Evolutionary conservation across 2,329 filamentous ascomycete species (phyloP), one percentile per base, ranked within the genome.

Genomic region (Sporothrix globosa): DNA sequence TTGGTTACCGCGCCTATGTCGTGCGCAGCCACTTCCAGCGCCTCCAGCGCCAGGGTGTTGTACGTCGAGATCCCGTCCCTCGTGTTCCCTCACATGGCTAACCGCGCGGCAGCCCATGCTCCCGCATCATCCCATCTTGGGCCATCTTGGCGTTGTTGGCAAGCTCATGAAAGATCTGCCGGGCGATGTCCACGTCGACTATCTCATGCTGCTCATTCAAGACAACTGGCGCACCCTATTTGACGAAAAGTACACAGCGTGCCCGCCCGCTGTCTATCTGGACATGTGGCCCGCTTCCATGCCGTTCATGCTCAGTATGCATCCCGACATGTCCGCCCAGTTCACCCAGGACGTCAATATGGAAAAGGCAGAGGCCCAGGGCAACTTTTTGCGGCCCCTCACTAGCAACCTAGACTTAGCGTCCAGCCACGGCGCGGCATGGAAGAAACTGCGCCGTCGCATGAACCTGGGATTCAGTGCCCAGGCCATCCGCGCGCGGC

Each of bases 401-500:
- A 76, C 78, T 0, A 76, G 75, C 21, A 78, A 78, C 24, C 72
- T 77, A 5, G 78, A 80, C 56, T 71, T 82, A 1, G 74, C 82
- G 21, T 76, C 76, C 50, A 73, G 77, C 21, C 78, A 81, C 56
- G 81, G 81, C 2, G 74, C 76, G 14, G 76, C 78, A 54, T 83
- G 81, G 81, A 80, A 79, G 72, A 72, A 67, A 66, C 75, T 76
- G 71, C 76, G 79, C 46, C 74, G 72, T 27, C 73, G 78, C 39
- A 80, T 82, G 73, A 80, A 79, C 69, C 78, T 77, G 4, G 80
- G 79, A 5, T 82, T 82, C 73, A 77, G 78, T 0, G 73, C 75
- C 6, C 76, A 74, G 63, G 78, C 80, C 70, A 70, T 82, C 44
- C 74, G 78, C 56, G 75, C 75, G 0, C 73, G 80, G 10, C 74